phyloP scores from a whole-genome alignment of 2,329 filamentous ascomycete genomes.

The Tothia fuscella region DNA sequence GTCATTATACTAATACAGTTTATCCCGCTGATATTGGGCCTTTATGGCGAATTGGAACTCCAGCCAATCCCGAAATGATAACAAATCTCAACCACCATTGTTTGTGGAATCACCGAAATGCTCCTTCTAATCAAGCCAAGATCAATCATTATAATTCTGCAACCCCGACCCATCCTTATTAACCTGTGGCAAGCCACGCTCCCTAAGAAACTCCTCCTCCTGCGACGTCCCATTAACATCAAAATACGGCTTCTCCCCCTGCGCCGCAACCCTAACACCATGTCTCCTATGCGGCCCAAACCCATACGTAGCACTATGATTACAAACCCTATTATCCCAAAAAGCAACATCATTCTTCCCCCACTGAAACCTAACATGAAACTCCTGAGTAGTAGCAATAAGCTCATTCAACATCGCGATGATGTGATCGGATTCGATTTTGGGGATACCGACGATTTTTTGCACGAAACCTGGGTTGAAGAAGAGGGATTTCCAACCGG shows the following conservation, averaged over 20 bases:
- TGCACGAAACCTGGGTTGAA: slow-evolving; percentile 48
- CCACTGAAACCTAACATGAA: slow-evolving; percentile 57
- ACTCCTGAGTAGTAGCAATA: slow-evolving; percentile 49
- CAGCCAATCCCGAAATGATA: too few species aligned
- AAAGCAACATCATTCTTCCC: slow-evolving; percentile 52
- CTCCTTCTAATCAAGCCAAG: too few species aligned
- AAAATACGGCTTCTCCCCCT: slow-evolving; percentile 36
- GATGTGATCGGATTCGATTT: slow-evolving; percentile 42
- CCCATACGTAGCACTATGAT: slow-evolving; percentile 44
- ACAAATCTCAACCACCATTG: too few species aligned
- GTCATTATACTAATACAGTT: too few species aligned
- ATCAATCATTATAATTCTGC: slow-evolving; percentile 44
- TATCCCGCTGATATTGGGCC: too few species aligned
- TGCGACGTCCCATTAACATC: slow-evolving; percentile 36
- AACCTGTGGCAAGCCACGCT: slow-evolving; percentile 37
- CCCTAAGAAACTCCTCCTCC: slow-evolving; percentile 39
- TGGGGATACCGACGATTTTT: slow-evolving; percentile 46
- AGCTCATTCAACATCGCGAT: slow-evolving; percentile 42
- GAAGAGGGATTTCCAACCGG: slow-evolving; percentile 49
- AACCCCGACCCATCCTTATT: slow-evolving; percentile 45
- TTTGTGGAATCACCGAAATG: too few species aligned
- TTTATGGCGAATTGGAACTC: too few species aligned
- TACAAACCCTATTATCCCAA: slow-evolving; percentile 53
- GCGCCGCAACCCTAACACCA: slow-evolving; percentile 37
- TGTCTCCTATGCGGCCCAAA: slow-evolving; percentile 46